Percentiles rank a stretch among this genome's conserved stretches.
phyloP scores from a whole-genome alignment of 139 green algal genomes.

The Closterium sp. region DNA sequence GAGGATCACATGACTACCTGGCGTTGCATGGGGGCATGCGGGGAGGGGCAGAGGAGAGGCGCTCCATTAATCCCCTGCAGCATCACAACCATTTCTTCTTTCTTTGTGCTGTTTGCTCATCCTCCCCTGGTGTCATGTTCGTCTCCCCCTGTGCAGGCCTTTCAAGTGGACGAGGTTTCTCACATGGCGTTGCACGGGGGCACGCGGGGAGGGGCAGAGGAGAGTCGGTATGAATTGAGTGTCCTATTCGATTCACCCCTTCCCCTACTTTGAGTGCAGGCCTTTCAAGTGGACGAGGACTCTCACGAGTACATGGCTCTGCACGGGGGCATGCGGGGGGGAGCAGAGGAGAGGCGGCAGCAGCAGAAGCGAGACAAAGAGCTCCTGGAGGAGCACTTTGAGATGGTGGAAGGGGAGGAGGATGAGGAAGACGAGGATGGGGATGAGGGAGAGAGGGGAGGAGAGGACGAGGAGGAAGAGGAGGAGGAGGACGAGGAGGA shows the following conservation, averaged over 20 bases:
- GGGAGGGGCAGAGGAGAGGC: background rate
- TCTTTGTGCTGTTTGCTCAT: background rate
- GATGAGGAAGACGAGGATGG: background rate
- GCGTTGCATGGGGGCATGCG: background rate
- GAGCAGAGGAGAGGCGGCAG: background rate
- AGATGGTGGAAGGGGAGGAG: conserved; percentile 21
- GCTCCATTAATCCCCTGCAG: no score
- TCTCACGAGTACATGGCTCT: conserved; percentile 27
- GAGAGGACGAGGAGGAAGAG: background rate
- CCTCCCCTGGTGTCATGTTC: no score
- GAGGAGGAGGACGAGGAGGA: conserved; percentile 15
- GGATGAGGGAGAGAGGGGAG: background rate
- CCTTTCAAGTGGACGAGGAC: conserved; percentile 24
- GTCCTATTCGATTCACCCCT: no score
- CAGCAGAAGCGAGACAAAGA: background rate
- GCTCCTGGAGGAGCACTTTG: conserved; percentile 32
- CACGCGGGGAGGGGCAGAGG: background rate
- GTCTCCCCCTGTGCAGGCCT: background rate
- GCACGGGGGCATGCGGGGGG: background rate
- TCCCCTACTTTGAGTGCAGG: no score
- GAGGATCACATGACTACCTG: background rate
- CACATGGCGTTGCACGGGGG: background rate
- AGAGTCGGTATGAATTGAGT: no score
- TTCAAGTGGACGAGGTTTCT: background rate
- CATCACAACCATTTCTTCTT: no score